phyloP scores from a whole-genome alignment of 345 rosid species.

The Trapa incisa region DNA sequence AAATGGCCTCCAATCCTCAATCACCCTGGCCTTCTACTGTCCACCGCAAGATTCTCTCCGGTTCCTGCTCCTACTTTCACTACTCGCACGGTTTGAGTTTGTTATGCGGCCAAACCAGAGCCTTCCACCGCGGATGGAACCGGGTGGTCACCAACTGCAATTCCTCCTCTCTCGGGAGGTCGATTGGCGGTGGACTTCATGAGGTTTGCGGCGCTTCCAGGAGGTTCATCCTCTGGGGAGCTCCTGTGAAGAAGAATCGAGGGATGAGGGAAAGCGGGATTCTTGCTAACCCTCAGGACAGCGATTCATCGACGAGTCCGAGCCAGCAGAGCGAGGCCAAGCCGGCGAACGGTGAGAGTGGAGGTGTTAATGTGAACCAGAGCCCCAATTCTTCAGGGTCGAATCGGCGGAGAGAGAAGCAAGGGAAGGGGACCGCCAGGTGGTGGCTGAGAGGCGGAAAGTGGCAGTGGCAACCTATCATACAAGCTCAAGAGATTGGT shows the following conservation, averaged over 20 bases:
- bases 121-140: not conserved
- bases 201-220: not conserved
- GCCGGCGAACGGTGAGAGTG: not conserved
- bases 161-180: not conserved
- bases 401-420: constrained; percentile 44
- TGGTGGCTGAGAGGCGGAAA: constrained; percentile 16
- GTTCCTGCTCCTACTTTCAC: constrained; percentile 1
- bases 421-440: constrained; percentile 29
- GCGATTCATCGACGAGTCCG: constrained; percentile 28
- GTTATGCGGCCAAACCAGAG: constrained; percentile 1
- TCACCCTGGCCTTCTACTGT: not conserved
- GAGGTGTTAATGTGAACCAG: constrained; percentile 17
- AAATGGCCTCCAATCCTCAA: constrained; percentile 1
- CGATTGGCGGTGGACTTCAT: not conserved
- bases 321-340: constrained; percentile 16
- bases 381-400: constrained; percentile 21
- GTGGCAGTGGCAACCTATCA: constrained; percentile 44
- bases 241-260: constrained; percentile 17
- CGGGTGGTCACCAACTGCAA: not conserved
- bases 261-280: constrained; percentile 22
- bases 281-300: constrained; percentile 55
- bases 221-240: constrained; percentile 22
- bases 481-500: constrained; percentile 71
- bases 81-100: constrained; percentile 1
- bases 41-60: not conserved